phyloP scores from a whole-genome alignment of 352 stramenopile genomes.

The Phytophthora fragariae region DNA sequence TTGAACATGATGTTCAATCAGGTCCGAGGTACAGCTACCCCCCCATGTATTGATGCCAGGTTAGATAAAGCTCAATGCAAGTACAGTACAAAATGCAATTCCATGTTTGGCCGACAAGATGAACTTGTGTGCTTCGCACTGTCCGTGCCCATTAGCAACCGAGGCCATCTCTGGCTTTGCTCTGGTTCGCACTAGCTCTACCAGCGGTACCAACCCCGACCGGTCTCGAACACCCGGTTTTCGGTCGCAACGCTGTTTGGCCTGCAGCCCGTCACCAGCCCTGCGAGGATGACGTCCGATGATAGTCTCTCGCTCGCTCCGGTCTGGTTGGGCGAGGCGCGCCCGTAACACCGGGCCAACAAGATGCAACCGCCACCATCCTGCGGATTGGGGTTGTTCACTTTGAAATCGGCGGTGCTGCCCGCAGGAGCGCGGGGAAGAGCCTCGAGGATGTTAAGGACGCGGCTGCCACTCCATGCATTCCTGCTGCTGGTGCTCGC shows the following conservation, averaged over 20 bases:
- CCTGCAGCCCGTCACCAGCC: constrained; percentile 7
- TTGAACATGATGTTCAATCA: constrained; percentile 34
- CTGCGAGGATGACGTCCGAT: constrained; percentile 13
- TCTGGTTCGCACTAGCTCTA: constrained; percentile 31
- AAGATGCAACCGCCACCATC: constrained; percentile 24
- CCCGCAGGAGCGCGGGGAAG: constrained; percentile 22
- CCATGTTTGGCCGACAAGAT: neutral
- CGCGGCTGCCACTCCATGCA: constrained; percentile 8
- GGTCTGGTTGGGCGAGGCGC: neutral
- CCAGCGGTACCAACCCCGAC: constrained; percentile 20
- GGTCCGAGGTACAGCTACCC: constrained; percentile 5
- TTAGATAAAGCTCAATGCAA: neutral
- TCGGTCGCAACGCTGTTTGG: constrained; percentile 3
- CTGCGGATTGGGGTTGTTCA: constrained; percentile 27
- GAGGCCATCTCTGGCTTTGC: constrained; percentile 28
- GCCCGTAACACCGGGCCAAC: constrained; percentile 15
- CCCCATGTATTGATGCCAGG: too few species aligned
- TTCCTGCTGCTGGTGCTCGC: constrained; percentile 5
- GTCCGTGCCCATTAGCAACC: constrained; percentile 16
- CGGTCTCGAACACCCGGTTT: constrained; percentile 9
- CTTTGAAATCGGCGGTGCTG: constrained; percentile 30
- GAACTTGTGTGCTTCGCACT: constrained; percentile 10
- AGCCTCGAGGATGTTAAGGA: constrained; percentile 33
- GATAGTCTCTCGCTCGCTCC: neutral
- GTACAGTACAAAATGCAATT: neutral